Evolutionary conservation across 2,329 filamentous ascomycete genomes (phyloP).

Genomic region (Byssoonygena ceratinophila): DNA sequence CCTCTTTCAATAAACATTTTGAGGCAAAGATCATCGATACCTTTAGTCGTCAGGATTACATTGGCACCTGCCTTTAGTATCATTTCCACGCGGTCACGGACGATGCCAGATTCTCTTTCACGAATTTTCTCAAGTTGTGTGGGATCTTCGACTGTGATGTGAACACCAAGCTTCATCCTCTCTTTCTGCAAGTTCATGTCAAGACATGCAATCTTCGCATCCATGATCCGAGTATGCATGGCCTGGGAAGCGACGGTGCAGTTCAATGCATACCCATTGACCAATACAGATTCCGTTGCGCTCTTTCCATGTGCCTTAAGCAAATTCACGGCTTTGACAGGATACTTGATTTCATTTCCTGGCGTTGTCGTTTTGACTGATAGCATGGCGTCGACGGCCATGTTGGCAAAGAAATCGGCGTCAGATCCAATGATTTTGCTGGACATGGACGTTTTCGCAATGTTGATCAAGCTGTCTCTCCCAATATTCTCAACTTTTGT

Average conservation of each 20-base stretch:
- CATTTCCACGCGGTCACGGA: constrained; percentile 90
- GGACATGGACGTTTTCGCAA: constrained; percentile 98
- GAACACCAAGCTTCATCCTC: constrained; percentile 96
- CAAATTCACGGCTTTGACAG: constrained; percentile 97
- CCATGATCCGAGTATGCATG: constrained; percentile 83
- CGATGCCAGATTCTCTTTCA: constrained; percentile 81
- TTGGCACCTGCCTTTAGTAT: constrained; percentile 96
- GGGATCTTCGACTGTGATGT: constrained; percentile 96
- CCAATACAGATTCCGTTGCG: constrained; percentile 71
- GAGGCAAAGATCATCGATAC: constrained; percentile 89
- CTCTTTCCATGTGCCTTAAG: constrained; percentile 95
- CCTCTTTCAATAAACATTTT: constrained; percentile 92
- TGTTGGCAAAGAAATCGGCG: constrained; percentile 91
- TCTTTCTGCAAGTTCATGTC: constrained; percentile 99
- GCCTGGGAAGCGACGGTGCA: constrained; percentile 97
- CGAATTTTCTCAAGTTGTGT: constrained; percentile 96
- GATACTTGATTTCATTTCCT: constrained; percentile 85
- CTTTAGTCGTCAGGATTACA: constrained; percentile 93
- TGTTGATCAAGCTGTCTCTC: constrained; percentile 80
- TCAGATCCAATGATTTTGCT: constrained; percentile 97
- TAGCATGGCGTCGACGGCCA: constrained; percentile 93
- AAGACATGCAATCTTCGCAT: constrained; percentile 92
- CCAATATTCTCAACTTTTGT: constrained; percentile 88
- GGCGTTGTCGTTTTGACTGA: constrained; percentile 90
- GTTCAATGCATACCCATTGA: constrained; percentile 96